Evolutionary conservation across 192 early-diverging fungal genomes (phyloP).

Genomic region (Dimargaris cristalligena): DNA sequence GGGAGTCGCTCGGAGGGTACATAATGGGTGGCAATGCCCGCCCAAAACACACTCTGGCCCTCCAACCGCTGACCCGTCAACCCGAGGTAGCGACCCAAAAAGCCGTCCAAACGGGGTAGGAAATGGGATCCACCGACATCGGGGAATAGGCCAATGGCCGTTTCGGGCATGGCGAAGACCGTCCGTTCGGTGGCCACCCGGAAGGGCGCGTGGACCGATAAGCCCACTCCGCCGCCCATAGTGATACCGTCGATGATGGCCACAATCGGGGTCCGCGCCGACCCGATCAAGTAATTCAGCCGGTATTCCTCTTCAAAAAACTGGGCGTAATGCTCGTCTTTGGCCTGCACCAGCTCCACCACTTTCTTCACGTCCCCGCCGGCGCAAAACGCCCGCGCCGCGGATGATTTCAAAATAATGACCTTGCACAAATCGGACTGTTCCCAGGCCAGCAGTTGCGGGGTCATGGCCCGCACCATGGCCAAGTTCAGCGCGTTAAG

Average conservation of each 20-base stretch:
- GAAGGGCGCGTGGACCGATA: conserved; percentile 91
- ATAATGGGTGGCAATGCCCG: conserved; percentile 94
- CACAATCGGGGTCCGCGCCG: conserved; percentile 74
- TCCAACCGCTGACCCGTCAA: conserved; percentile 65
- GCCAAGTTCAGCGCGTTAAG: conserved; percentile 71
- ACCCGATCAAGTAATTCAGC: conserved; percentile 82
- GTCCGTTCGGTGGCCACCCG: conserved; percentile 92
- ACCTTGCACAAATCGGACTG: conserved; percentile 74
- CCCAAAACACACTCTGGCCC: conserved; percentile 74
- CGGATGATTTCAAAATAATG: conserved; percentile 62
- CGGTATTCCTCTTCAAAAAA: conserved; percentile 90
- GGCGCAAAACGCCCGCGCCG: conserved; percentile 73
- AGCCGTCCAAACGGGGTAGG: conserved; percentile 84
- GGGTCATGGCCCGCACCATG: conserved; percentile 70
- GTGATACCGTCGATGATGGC: conserved; percentile 76
- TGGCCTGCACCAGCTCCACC: conserved; percentile 23
- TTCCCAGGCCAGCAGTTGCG: conserved; percentile 76
- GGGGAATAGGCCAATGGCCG: conserved; percentile 89
- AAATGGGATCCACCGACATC: conserved; percentile 95
- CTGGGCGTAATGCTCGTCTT: conserved; percentile 25
- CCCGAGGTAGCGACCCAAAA: conserved; percentile 81
- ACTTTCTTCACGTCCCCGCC: conserved; percentile 63
- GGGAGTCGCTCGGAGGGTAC: conserved; percentile 73
- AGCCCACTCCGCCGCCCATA: conserved; percentile 95
- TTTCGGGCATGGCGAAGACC: conserved; percentile 95